A percentile compares a stretch with the other conserved stretches of the same genome.
Conservation (phyloP, 2,329 filamentous ascomycete genomes). For the Fusarium humuli region DNA sequence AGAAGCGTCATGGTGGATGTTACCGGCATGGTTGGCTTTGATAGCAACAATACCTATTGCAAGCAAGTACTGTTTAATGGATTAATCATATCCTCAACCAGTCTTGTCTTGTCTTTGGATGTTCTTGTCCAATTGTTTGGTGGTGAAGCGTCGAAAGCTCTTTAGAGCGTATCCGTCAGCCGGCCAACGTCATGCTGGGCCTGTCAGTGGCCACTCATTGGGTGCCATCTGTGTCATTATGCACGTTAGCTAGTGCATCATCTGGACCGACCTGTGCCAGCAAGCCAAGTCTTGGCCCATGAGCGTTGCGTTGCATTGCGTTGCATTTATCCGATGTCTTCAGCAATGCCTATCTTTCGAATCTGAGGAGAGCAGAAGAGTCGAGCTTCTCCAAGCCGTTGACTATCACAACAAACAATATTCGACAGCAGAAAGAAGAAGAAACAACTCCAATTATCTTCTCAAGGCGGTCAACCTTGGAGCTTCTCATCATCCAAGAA, state of each 20-base stretch:
- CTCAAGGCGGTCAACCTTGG: constrained; percentile 17
- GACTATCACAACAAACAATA: not conserved
- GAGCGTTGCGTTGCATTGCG: constrained; percentile 10
- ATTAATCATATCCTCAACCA: not conserved
- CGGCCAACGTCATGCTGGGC: constrained; percentile 22
- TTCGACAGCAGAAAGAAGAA: not conserved
- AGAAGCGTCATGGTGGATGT: not conserved
- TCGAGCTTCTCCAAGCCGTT: too few relatives aligned
- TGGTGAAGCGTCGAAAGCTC: not conserved
- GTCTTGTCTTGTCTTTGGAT: constrained; percentile 3
- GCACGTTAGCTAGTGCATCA: constrained; percentile 16
- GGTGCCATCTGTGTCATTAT: constrained; percentile 13
- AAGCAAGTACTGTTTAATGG: constrained; percentile 9
- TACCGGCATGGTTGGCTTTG: constrained; percentile 1
- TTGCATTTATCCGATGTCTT: constrained; percentile 25
- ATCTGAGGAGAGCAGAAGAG: too few relatives aligned
- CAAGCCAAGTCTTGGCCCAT: constrained; percentile 11
- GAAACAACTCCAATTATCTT: not conserved
- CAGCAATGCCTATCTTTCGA: constrained; percentile 3
- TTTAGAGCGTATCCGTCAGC: constrained; percentile 6
- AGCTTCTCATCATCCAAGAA: constrained; percentile 17
- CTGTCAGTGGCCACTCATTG: constrained; percentile 14
- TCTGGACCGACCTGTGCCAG: constrained; percentile 17
- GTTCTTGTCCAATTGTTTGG: constrained; percentile 10
- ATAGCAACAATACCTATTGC: constrained; percentile 14